phyloP scores from a whole-genome alignment of 768 basidiomycete genomes.

The Lactarius sp. region DNA sequence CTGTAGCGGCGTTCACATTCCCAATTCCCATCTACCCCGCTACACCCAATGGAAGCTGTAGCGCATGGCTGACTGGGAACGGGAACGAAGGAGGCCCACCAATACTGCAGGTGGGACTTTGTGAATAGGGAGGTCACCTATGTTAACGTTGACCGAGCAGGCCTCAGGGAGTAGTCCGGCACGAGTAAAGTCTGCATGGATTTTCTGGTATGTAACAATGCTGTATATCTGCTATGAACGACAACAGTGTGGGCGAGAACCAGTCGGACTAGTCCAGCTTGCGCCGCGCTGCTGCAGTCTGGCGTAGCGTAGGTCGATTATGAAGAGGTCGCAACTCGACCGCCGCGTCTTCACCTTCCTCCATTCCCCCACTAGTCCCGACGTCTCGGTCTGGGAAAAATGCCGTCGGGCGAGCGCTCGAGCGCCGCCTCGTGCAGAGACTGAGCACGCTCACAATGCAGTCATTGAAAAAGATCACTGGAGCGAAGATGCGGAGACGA shows the following conservation, averaged over 20 bases:
- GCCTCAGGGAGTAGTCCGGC: conserved; percentile 56
- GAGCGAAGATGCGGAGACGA: conserved; percentile 71
- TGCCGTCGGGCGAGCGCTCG: conserved; percentile 20
- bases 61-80: conserved; percentile 95
- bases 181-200: not conserved
- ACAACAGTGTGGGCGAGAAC: not conserved
- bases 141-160: too few relatives aligned
- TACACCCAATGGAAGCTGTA: conserved; percentile 90
- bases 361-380: conserved; percentile 53
- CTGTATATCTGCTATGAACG: not conserved
- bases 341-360: conserved; percentile 49
- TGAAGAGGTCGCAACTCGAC: conserved; percentile 23
- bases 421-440: conserved; percentile 38
- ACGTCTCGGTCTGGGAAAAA: conserved; percentile 30
- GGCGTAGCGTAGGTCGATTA: conserved; percentile 11
- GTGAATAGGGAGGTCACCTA: conserved; percentile 55
- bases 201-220: not conserved
- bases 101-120: conserved; percentile 87
- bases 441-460: conserved; percentile 58
- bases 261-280: conserved; percentile 17
- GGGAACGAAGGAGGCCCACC: conserved; percentile 93
- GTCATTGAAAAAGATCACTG: conserved; percentile 74
- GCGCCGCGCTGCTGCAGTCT: conserved; percentile 10
- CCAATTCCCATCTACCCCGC: conserved; percentile 43
- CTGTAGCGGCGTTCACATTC: conserved; percentile 65